phyloP scores from a whole-genome alignment of 148 eudicot genomes.

The Rhododendron simsii region DNA sequence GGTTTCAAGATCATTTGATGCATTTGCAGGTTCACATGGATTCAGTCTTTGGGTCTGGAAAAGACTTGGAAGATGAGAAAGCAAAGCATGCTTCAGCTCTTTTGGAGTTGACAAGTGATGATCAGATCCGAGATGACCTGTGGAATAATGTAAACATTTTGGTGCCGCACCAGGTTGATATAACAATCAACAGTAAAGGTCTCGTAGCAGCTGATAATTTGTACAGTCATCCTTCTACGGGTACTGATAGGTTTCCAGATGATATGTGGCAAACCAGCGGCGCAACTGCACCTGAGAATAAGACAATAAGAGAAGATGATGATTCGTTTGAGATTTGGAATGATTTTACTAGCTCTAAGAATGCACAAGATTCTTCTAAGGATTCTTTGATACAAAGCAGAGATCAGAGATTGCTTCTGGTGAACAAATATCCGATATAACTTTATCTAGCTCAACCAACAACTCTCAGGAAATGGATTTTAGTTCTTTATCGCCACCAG shows the following conservation, averaged over 20 bases:
- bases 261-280: constrained; percentile 27
- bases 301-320: constrained; percentile 18
- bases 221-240: constrained; percentile 20
- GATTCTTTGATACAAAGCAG: constrained; percentile 22
- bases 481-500: constrained; percentile 35
- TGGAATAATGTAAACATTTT: constrained; percentile 20
- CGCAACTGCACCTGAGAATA: constrained; percentile 15
- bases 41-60: constrained; percentile 32
- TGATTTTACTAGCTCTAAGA: constrained; percentile 34
- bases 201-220: constrained; percentile 12
- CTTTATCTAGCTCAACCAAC: constrained; percentile 27
- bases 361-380: constrained; percentile 27
- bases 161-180: constrained; percentile 22
- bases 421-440: constrained; percentile 20
- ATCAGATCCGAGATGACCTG: constrained; percentile 25
- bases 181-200: constrained; percentile 16
- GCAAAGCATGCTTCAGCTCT: constrained; percentile 13
- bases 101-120: constrained; percentile 20
- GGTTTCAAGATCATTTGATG: constrained; percentile 16
- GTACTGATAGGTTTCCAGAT: constrained; percentile 35
- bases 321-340: constrained; percentile 47
- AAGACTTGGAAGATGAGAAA: constrained; percentile 24
- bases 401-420: constrained; percentile 3
- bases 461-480: constrained; percentile 33
- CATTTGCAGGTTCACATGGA: constrained; percentile 26